These are phyloP conservation scores for Vinca minor DNA, from an alignment of 257 asterid species.

Conservation along the genomic window DNA sequence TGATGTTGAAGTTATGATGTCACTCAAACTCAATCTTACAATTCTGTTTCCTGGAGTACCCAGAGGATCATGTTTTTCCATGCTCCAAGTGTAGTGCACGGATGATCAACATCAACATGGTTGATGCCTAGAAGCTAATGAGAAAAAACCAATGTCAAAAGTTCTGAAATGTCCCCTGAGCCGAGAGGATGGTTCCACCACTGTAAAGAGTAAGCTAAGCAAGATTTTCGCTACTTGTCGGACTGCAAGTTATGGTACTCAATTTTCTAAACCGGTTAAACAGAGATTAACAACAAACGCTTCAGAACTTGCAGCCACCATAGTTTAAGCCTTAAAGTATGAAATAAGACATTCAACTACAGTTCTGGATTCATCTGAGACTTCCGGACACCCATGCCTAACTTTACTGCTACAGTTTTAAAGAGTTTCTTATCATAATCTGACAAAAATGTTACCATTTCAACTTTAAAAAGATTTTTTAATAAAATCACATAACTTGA, in stretches of 20 bases:
- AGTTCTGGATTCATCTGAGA: not conserved
- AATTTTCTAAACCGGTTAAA: not conserved
- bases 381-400: not conserved
- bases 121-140: not conserved
- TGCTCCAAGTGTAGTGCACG: not conserved
- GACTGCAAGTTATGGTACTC: not conserved
- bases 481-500: too few relatives aligned
- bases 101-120: too few relatives aligned
- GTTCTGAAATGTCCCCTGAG: not conserved
- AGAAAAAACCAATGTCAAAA: not conserved
- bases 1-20: not conserved
- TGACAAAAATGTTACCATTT: too few relatives aligned
- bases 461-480: too few relatives aligned
- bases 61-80: not conserved
- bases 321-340: not conserved
- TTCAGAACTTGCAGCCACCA: not conserved
- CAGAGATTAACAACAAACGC: not conserved
- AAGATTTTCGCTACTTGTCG: too few relatives aligned
- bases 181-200: not conserved
- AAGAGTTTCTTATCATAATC: too few relatives aligned
- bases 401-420: not conserved
- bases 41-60: not conserved
- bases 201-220: not conserved
- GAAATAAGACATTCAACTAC: not conserved
- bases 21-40: not conserved